A percentile compares a stretch with the other conserved stretches of the same genome.
phyloP scores from a whole-genome alignment of 129 eudicot genomes.

The Flaveria brownii region DNA sequence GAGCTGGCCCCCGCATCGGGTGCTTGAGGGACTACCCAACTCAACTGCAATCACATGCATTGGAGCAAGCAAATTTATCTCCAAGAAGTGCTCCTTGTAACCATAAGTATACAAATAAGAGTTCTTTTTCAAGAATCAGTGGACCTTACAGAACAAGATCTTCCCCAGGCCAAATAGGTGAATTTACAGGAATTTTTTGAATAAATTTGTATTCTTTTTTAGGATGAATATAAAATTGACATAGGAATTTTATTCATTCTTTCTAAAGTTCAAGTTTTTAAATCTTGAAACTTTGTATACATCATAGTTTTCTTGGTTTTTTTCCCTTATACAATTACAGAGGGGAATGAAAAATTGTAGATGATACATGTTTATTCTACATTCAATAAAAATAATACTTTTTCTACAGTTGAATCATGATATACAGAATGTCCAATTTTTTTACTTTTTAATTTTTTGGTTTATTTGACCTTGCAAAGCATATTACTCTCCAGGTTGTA shows the following conservation, averaged over 20 bases:
- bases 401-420: conserved; percentile 35
- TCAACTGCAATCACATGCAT: conserved; percentile 75
- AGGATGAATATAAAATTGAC: conserved; percentile 57
- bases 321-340: conserved; percentile 12
- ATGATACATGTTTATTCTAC: conserved; percentile 26
- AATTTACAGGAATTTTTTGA: conserved; percentile 31
- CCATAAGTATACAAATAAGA: conserved; percentile 21
- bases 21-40: conserved; percentile 88
- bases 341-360: conserved; percentile 24
- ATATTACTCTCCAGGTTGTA: conserved; percentile 19
- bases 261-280: conserved; percentile 25
- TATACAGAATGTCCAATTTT: conserved; percentile 20
- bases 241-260: conserved; percentile 40
- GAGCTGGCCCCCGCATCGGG: conserved; percentile 98
- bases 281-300: conserved; percentile 32
- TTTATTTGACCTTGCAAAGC: conserved; percentile 20
- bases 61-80: conserved; percentile 74
- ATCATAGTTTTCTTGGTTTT: conserved; percentile 17
- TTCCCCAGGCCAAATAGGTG: conserved; percentile 33
- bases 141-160: conserved; percentile 43
- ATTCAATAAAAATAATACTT: conserved; percentile 22
- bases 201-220: conserved; percentile 29
- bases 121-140: conserved; percentile 31
- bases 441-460: not conserved
- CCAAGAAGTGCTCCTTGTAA: conserved; percentile 63